Evolutionary conservation across 805 yeast genomes (phyloP).

Genomic region (Tetrapisispora arboricola): DNA sequence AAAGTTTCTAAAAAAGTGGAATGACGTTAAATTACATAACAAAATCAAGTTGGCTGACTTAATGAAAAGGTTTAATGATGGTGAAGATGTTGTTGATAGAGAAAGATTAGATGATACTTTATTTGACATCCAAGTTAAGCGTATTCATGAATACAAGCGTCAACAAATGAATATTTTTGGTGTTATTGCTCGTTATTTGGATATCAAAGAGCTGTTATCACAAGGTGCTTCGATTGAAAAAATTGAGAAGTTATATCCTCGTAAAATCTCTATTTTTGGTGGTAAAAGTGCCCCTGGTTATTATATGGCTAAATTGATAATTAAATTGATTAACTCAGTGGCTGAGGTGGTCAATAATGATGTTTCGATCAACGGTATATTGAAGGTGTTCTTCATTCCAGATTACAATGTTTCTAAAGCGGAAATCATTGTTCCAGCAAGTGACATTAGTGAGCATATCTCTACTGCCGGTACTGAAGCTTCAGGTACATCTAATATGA

Average conservation of each 20-base stretch:
- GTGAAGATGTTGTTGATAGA: conserved; percentile 49
- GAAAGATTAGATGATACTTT: conserved; percentile 44
- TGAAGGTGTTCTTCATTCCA: conserved; percentile 81
- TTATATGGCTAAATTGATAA: conserved; percentile 86
- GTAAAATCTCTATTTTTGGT: conserved; percentile 78
- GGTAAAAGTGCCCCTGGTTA: conserved; percentile 98
- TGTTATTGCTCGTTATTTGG: conserved; percentile 70
- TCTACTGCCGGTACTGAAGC: conserved; percentile 98
- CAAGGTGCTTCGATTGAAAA: conserved; percentile 46
- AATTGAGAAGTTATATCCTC: conserved; percentile 47
- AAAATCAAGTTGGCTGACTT: conserved; percentile 57
- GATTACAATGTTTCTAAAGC: conserved; percentile 94
- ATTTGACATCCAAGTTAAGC: conserved; percentile 87
- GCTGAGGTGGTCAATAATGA: conserved; percentile 74
- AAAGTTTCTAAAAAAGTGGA: conserved; percentile 63
- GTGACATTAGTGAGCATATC: conserved; percentile 85
- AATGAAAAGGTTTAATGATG: conserved; percentile 52
- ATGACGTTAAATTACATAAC: conserved; percentile 55
- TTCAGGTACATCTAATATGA: conserved; percentile 93
- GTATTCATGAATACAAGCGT: conserved; percentile 93
- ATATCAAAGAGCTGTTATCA: conserved; percentile 43
- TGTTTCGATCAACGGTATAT: conserved; percentile 57
- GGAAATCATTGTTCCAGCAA: conserved; percentile 80
- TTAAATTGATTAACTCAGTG: conserved; percentile 74
- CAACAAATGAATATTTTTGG: conserved; percentile 91